Evolutionary conservation across 345 rosid species (phyloP).

Genomic region (Syzygium grande): DNA sequence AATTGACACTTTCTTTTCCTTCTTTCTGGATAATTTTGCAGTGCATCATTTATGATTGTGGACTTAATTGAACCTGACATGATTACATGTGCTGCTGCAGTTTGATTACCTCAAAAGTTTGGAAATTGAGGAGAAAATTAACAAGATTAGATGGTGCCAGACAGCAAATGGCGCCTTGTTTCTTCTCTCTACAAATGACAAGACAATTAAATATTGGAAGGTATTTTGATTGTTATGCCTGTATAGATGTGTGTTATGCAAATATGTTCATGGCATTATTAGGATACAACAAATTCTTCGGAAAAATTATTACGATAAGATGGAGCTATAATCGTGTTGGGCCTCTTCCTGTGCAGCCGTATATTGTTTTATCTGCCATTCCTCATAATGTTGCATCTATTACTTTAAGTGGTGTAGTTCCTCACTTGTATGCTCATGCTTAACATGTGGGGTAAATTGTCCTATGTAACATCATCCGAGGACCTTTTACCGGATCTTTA

Average conservation of each 20-base stretch:
- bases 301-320: neutral
- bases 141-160: constrained; percentile 95
- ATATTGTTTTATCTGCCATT: neutral
- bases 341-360: neutral
- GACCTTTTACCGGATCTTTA: neutral
- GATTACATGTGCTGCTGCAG: constrained; percentile 27
- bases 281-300: neutral
- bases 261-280: neutral
- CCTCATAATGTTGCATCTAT: neutral
- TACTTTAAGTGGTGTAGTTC: neutral
- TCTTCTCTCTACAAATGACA: constrained; percentile 85
- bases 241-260: neutral
- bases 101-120: constrained; percentile 96
- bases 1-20: neutral
- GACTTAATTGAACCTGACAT: neutral
- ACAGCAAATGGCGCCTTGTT: constrained; percentile 72
- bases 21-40: neutral
- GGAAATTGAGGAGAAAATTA: constrained; percentile 98
- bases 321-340: neutral
- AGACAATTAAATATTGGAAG: constrained; percentile 91
- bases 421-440: neutral
- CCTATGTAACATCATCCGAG: neutral
- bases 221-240: constrained; percentile 20
- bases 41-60: neutral
- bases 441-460: neutral